These are phyloP conservation scores for Sugiyamaella castrensis DNA, from an alignment of 1,139 yeast species.

Conservation along the genomic window DNA sequence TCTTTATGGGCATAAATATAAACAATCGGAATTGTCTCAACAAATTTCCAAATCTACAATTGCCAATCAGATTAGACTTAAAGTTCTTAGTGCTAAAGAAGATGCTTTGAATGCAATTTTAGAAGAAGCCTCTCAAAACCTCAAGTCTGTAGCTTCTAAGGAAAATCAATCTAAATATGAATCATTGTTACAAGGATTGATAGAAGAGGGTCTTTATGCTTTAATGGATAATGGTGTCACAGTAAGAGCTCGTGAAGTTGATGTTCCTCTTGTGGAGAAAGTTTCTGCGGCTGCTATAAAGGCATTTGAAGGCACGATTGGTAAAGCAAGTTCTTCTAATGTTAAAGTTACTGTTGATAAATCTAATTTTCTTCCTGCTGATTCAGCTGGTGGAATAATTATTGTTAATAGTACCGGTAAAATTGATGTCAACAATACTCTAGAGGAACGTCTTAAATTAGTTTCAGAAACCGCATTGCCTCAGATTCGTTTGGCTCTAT, in stretches of 20 bases:
- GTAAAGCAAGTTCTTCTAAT: slow-evolving; percentile 11
- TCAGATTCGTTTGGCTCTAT: slow-evolving; percentile 83
- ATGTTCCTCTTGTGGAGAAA: slow-evolving; percentile 60
- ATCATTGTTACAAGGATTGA: slow-evolving; percentile 68
- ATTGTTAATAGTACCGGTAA: slow-evolving; percentile 69
- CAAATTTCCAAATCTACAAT: slow-evolving; percentile 94
- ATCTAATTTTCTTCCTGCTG: slow-evolving; percentile 36
- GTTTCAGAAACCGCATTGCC: slow-evolving; percentile 86
- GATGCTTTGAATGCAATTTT: slow-evolving; percentile 73
- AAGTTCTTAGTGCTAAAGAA: slow-evolving; percentile 83
- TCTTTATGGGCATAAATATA: slow-evolving; percentile 74
- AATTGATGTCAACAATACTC: slow-evolving; percentile 86
- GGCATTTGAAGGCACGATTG: slow-evolving; percentile 54
- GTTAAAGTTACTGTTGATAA: slow-evolving; percentile 48
- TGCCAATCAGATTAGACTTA: slow-evolving; percentile 91
- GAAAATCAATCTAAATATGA: slow-evolving; percentile 55
- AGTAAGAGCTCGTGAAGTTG: slow-evolving; percentile 68
- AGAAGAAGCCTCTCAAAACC: slow-evolving; percentile 60
- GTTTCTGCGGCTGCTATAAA: slow-evolving; percentile 62
- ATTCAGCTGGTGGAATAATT: slow-evolving; percentile 80
- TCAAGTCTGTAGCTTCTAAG: slow-evolving; percentile 47
- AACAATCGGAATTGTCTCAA: slow-evolving; percentile 88
- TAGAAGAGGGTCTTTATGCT: slow-evolving; percentile 77
- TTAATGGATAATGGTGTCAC: slow-evolving; percentile 67
- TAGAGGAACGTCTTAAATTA: slow-evolving; percentile 87